Evolutionary conservation across 2,329 filamentous ascomycete species (phyloP), one percentile per base, ranked within the genome.

Genomic region (Colletotrichum endophyticum): DNA sequence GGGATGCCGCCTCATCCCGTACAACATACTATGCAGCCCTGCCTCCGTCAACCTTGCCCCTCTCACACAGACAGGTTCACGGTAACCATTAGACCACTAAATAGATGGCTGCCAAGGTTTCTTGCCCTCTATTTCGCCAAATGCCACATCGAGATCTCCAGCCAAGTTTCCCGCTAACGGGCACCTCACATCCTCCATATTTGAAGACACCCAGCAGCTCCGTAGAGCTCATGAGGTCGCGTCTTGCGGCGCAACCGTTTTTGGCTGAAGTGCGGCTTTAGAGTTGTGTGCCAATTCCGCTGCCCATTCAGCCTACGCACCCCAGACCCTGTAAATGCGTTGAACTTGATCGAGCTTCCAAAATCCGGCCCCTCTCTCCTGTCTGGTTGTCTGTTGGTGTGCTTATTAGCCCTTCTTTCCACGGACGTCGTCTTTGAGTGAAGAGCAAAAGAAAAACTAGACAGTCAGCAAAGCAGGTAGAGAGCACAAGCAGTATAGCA

Each of bases 21-120:
- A 44, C 1, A 19, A 0, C 36, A 0, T 9, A 19, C 5, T 19
- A 44, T 44, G 36, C 36, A 4, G 36, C 16, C 0, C 36, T 0
- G 36, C 36, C 4, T 39, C 36, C 36, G 16, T 3, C 36, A 19
- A 19, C 8, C 36, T 44, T 1, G 5, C 0, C 36, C 36, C 1
- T 44, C 5, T 19, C 0, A 44, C 11, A 44, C 5, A 19, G 36
- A 44, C 0, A 9, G 36, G 8, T 19, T 19, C 8, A 19, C 16
- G 2, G 16, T 2, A 44, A 2, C 16, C 36, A 6, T 44, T 9
- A 0, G 36, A 44, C 16, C 5, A 44, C 1, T 19, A 19, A 3
- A 9, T 9, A 44, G 16, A 19, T 44, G 36, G 2, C 2, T 44
- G 5, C 16, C 5, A 44, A 44, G 15, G 0, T n/a, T n/a, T n/a